Percentiles rank a stretch among this genome's conserved stretches.
phyloP scores from a whole-genome alignment of 2,329 filamentous ascomycete species.

The Dactylellina sp. region DNA sequence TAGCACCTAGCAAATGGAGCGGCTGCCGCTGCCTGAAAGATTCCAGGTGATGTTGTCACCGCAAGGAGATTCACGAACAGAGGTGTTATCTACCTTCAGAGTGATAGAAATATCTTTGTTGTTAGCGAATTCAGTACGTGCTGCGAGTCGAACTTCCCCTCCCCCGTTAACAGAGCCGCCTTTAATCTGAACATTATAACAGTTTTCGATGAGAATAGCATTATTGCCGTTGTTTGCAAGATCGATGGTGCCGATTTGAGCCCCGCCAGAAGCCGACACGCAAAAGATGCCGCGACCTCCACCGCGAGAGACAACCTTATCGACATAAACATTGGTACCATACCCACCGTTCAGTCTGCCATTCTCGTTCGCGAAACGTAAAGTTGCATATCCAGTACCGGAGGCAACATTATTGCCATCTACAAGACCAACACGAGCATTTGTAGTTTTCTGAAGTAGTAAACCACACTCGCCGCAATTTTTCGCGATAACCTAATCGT shows the following conservation, averaged over 20 bases:
- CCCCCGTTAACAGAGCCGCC: conserved; percentile 69
- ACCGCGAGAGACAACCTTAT: conserved; percentile 70
- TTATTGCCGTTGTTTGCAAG: conserved; percentile 70
- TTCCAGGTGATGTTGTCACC: conserved; percentile 69
- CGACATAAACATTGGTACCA: conserved; percentile 68
- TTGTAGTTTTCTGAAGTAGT: conserved; percentile 69
- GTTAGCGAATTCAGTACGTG: conserved; percentile 69
- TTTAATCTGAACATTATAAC: conserved; percentile 69
- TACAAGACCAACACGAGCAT: conserved; percentile 69
- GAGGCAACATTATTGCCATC: conserved; percentile 70
- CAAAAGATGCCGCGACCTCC: conserved; percentile 72
- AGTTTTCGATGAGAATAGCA: conserved; percentile 72
- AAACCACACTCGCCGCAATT: conserved; percentile 71
- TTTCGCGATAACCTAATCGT: conserved; percentile 68
- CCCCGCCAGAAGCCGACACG: conserved; percentile 70
- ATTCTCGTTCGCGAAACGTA: conserved; percentile 70
- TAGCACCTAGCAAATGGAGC: conserved; percentile 66
- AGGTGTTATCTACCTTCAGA: conserved; percentile 67
- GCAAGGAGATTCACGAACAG: conserved; percentile 70
- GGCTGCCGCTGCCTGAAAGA: conserved; percentile 66
- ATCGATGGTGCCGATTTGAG: conserved; percentile 67
- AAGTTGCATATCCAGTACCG: conserved; percentile 70
- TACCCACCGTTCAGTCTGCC: conserved; percentile 68
- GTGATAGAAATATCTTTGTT: conserved; percentile 68
- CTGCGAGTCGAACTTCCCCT: conserved; percentile 70